These are phyloP conservation scores for Thalassiosira livingstoniorum DNA, from an alignment of 352 stramenopile species.

Conservation along the genomic window DNA sequence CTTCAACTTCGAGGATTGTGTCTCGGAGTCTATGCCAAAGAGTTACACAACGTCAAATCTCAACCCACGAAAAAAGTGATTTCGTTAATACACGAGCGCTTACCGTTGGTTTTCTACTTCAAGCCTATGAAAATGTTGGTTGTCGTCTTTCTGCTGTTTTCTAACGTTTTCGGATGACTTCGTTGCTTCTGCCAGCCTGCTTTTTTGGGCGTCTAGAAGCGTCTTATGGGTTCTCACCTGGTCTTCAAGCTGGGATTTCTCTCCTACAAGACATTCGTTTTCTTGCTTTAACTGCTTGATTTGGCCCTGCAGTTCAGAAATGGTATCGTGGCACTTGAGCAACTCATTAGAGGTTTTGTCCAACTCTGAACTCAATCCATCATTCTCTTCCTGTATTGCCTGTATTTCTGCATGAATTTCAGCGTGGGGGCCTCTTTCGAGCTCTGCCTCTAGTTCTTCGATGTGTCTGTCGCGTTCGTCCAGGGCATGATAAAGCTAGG, in stretches of 20 bases:
- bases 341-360: slow-evolving; percentile 46
- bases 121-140: slow-evolving; percentile 49
- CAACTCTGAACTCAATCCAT: slow-evolving; percentile 17
- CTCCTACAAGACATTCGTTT: slow-evolving; percentile 43
- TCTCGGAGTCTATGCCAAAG: slow-evolving; percentile 35
- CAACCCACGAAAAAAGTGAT: slow-evolving; percentile 5
- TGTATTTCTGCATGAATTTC: slow-evolving; percentile 7
- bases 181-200: slow-evolving; percentile 42
- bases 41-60: not conserved
- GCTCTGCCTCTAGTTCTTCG: slow-evolving; percentile 39
- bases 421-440: slow-evolving; percentile 27
- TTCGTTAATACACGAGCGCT: not conserved
- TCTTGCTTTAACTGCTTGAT: slow-evolving; percentile 50
- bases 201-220: slow-evolving; percentile 54
- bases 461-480: slow-evolving; percentile 60
- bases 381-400: slow-evolving; percentile 29
- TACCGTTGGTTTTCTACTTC: slow-evolving; percentile 65
- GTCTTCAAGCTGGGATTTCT: slow-evolving; percentile 49
- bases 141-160: slow-evolving; percentile 47
- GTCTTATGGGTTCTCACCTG: slow-evolving; percentile 47
- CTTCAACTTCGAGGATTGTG: slow-evolving; percentile 61
- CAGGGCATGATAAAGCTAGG: slow-evolving; percentile 36
- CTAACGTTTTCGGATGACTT: slow-evolving; percentile 54
- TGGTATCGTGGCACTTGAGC: slow-evolving; percentile 29
- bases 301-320: slow-evolving; percentile 39